A percentile compares a stretch with the other conserved stretches of the same genome.
Conservation (phyloP, 2,329 filamentous ascomycete genomes). For the Trichoderma simmonsii region DNA sequence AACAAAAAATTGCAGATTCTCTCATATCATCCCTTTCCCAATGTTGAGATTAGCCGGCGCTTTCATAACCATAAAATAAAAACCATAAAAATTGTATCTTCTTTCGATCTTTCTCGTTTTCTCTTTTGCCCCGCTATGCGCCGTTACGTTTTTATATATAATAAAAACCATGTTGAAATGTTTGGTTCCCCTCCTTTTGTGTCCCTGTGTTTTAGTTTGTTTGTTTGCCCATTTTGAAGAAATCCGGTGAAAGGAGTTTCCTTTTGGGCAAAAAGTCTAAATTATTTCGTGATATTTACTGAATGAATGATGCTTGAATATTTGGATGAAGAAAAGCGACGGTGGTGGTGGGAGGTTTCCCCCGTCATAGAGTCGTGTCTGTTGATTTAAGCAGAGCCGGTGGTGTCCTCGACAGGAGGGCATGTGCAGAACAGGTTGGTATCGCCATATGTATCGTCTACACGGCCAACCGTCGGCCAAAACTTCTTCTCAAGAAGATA, state of each 20-base stretch:
- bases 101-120: neutral
- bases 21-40: slow-evolving; percentile 19
- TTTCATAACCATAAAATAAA: slow-evolving; percentile 12
- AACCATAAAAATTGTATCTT: neutral
- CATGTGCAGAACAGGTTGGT: slow-evolving; percentile 94
- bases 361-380: neutral
- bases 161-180: slow-evolving; percentile 27
- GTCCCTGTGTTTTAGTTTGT: neutral
- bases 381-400: slow-evolving; percentile 14
- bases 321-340: neutral
- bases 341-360: neutral
- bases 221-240: neutral
- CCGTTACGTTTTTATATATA: neutral
- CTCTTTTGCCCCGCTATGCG: slow-evolving; percentile 2
- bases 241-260: too few species aligned
- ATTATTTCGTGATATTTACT: slow-evolving; percentile 6
- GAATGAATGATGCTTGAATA: neutral
- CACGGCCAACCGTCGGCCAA: slow-evolving; percentile 82
- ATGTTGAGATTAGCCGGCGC: slow-evolving; percentile 25
- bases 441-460: slow-evolving; percentile 89
- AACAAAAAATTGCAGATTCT: neutral
- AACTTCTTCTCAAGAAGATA: slow-evolving; percentile 95
- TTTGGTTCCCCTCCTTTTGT: neutral
- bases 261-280: neutral
- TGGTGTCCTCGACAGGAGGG: slow-evolving; percentile 71